A percentile compares a stretch with the other conserved stretches of the same genome.
Conservation (phyloP, 2,329 filamentous ascomycete species). For the Cladophialophora immunda region DNA sequence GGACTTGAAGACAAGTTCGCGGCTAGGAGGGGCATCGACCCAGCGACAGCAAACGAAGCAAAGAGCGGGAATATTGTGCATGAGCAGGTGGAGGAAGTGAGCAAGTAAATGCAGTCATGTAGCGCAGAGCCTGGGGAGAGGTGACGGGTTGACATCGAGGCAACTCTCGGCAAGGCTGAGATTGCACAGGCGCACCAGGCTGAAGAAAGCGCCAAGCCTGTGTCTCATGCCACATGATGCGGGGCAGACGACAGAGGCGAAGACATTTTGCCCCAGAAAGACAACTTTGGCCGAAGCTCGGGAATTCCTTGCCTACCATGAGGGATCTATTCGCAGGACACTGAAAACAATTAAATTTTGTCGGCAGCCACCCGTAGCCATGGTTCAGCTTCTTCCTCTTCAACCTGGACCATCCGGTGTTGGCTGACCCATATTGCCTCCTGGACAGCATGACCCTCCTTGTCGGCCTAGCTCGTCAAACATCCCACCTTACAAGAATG, state of each 20-base stretch:
- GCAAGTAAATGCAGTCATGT: conserved; percentile 11
- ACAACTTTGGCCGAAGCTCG: conserved; percentile 17
- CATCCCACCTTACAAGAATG: not conserved
- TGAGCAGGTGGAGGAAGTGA: conserved; percentile 21
- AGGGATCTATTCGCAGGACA: not conserved
- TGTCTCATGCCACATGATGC: not conserved
- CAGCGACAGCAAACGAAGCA: not conserved
- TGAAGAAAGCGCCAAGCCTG: not conserved
- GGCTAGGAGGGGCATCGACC: conserved; percentile 16
- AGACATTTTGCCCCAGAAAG: not conserved
- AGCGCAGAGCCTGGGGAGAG: not conserved
- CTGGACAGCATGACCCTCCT: not conserved
- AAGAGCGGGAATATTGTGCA: conserved; percentile 15
- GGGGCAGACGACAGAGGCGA: not conserved
- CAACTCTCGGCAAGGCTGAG: not conserved
- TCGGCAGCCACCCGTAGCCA: not conserved
- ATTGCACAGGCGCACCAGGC: not conserved
- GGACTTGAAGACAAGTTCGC: conserved; percentile 23
- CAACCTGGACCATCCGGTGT: not conserved
- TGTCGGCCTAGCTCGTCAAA: not conserved
- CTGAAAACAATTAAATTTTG: not conserved
- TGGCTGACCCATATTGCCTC: not conserved
- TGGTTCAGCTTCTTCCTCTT: not conserved
- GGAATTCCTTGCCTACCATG: conserved; percentile 1
- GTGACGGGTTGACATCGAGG: not conserved